A percentile compares a stretch with the other conserved stretches of the same genome.
phyloP scores from a whole-genome alignment of 805 yeast genomes.

The Cyberlindnera maritima region DNA sequence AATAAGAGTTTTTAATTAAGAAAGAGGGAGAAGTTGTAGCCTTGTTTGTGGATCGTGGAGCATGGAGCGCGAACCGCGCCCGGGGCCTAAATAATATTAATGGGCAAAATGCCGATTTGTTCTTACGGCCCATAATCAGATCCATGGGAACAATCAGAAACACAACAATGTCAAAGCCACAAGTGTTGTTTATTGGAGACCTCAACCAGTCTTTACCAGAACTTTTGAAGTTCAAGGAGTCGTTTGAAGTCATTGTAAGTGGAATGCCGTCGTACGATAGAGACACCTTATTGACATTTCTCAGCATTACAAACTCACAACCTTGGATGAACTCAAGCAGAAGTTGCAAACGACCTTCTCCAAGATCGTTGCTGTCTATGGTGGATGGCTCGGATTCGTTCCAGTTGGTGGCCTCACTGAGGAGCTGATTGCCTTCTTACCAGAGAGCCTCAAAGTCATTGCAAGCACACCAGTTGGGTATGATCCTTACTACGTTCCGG shows the following conservation, averaged over 20 bases:
- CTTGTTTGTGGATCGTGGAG: too few species aligned
- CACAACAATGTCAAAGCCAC: constrained; percentile 14
- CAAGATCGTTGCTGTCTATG: constrained; percentile 51
- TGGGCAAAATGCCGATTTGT: too few species aligned
- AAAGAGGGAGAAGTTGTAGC: neutral
- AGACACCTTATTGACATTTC: constrained; percentile 1
- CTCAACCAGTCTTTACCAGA: constrained; percentile 37
- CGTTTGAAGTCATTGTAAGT: constrained; percentile 35
- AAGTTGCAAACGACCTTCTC: constrained; percentile 33
- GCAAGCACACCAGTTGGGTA: constrained; percentile 57
- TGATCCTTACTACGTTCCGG: constrained; percentile 46
- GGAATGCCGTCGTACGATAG: neutral
- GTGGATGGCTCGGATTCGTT: constrained; percentile 56
- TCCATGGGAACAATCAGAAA: too few species aligned
- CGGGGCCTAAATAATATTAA: too few species aligned
- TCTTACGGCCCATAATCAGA: too few species aligned
- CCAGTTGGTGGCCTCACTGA: constrained; percentile 48
- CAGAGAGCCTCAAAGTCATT: constrained; percentile 44
- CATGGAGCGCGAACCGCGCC: too few species aligned
- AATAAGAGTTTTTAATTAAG: neutral
- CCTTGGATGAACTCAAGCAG: constrained; percentile 37
- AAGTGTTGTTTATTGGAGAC: constrained; percentile 42
- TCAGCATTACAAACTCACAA: constrained; percentile 32
- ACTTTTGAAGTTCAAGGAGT: constrained; percentile 33
- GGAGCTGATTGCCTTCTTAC: constrained; percentile 43